Base-by-base conservation (phyloP, 257 asterid genomes). In the Nicotiana otophora region DNA sequence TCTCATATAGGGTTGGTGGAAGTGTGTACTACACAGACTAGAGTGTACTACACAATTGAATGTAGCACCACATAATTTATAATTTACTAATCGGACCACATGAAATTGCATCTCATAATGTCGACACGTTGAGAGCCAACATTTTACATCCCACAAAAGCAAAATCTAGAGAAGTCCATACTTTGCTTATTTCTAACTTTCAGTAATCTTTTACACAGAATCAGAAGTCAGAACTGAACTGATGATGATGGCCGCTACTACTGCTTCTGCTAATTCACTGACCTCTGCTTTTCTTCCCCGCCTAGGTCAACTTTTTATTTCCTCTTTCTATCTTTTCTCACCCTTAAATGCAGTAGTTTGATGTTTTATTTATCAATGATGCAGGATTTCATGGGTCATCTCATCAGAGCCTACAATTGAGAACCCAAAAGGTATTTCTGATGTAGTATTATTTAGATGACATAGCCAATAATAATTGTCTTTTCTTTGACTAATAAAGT, bases 361-460 rank as follows among this genome's bases (percentile, higher is more conserved):
- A 77, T 77, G 26, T 16, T 85, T 46, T 31, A 36, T 53, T 51
- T 60, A 30, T 61, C 53, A 28, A 15, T 70, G 60, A 70, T 69
- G 80, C 87, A 87, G 90, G 87, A 33, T 86, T 91, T 75, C 83
- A 81, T 81, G 89, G 91, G 76, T 91, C 94, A 23, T 80, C 89
- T 20, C 84, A 10, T 36, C 55, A 87, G 51, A 80, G 84, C 82
- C 81, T 92, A 34, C 89, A 70, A 0, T 85, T 82, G 85, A 84
- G 83, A 64, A 90, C 70, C 84, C 88, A 77, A 76, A 88, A 92
- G 97, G 99, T 95, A 55, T 2, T 83, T 81, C 12, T 74, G 68
- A 10, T 10, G 48, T 54, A 61, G 26, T 70, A 19, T 63, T 16
- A 17, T 53, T 12, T 53, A 20, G 65, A 28, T 76, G 36, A 39